A percentile compares a stretch with the other conserved stretches of the same genome.
phyloP scores from a whole-genome alignment of 164 flowering plant genomes.

The Magnolia changhungtana region DNA sequence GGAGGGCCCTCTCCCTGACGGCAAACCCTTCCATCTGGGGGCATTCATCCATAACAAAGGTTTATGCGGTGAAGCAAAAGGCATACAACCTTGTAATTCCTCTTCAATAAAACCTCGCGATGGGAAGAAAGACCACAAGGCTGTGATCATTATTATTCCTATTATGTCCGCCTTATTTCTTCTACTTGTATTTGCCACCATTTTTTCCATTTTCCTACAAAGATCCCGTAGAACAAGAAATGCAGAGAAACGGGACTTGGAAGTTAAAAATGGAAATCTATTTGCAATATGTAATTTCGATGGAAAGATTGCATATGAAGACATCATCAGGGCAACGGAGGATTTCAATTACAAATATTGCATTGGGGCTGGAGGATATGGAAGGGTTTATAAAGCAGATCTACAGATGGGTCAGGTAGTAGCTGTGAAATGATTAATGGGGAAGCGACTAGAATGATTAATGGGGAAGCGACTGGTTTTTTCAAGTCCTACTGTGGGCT shows the following conservation, averaged over 20 bases:
- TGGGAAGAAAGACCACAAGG: neutral
- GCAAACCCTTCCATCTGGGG: neutral
- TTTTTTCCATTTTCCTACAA: neutral
- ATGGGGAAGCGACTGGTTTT: no score
- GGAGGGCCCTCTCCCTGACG: conserved; percentile 1
- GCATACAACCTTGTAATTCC: neutral
- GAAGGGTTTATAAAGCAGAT: conserved; percentile 17
- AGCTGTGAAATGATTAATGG: conserved; percentile 19
- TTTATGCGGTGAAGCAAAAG: conserved; percentile 6
- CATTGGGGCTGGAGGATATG: conserved; percentile 16
- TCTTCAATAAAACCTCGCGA: neutral
- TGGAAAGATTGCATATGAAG: conserved; percentile 7
- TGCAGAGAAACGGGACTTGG: neutral
- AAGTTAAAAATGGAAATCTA: neutral
- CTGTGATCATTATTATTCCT: neutral
- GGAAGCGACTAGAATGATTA: no score
- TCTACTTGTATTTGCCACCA: neutral
- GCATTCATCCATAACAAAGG: neutral
- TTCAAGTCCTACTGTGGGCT: no score
- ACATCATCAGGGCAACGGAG: conserved; percentile 16
- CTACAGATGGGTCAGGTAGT: conserved; percentile 12
- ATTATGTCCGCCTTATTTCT: neutral
- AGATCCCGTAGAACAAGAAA: neutral
- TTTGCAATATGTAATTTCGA: conserved; percentile 12
- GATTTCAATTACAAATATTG: conserved; percentile 14